These are phyloP conservation scores for Fusarium begoniae DNA, from an alignment of 2,329 filamentous ascomycete species.

Conservation along the genomic window DNA sequence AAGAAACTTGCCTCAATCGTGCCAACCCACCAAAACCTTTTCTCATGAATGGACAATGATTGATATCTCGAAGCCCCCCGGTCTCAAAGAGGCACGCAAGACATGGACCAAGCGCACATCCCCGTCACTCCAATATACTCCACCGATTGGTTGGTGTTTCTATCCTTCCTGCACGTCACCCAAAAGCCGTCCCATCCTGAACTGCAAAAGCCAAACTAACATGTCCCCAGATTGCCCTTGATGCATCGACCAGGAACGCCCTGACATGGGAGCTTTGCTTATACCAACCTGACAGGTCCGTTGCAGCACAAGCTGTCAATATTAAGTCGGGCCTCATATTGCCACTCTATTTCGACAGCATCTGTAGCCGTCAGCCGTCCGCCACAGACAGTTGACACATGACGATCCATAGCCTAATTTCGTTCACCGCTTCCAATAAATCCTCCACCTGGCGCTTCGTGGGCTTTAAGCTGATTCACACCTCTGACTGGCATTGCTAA, in stretches of 20 bases:
- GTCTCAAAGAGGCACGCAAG: conserved; percentile 27
- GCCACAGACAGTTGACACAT: conserved; percentile 30
- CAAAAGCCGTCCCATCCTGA: conserved; percentile 27
- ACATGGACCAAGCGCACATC: conserved; percentile 38
- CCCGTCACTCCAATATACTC: conserved; percentile 13
- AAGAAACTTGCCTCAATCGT: conserved; percentile 8
- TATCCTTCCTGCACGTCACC: conserved; percentile 38
- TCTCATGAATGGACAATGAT: conserved; percentile 7
- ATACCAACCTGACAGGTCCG: conserved; percentile 10
- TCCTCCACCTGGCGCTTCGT: conserved; percentile 14
- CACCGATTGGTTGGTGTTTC: conserved; percentile 36
- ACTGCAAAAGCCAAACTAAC: conserved; percentile 35
- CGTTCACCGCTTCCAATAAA: conserved; percentile 36
- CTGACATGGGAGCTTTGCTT: conserved; percentile 10
- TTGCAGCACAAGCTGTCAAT: neutral
- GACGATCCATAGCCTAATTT: conserved; percentile 30
- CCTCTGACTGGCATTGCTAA: conserved; percentile 16
- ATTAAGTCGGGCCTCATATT: neutral
- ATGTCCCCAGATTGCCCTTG: conserved; percentile 28
- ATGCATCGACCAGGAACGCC: conserved; percentile 29
- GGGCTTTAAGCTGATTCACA: conserved; percentile 16
- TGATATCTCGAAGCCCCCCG: conserved; percentile 29
- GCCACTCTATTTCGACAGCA: conserved; percentile 10
- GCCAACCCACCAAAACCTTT: neutral
- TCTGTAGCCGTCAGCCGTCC: conserved; percentile 8